Evolutionary conservation across 306 rosid genomes (phyloP).

Genomic region (Prunus kanzakura): DNA sequence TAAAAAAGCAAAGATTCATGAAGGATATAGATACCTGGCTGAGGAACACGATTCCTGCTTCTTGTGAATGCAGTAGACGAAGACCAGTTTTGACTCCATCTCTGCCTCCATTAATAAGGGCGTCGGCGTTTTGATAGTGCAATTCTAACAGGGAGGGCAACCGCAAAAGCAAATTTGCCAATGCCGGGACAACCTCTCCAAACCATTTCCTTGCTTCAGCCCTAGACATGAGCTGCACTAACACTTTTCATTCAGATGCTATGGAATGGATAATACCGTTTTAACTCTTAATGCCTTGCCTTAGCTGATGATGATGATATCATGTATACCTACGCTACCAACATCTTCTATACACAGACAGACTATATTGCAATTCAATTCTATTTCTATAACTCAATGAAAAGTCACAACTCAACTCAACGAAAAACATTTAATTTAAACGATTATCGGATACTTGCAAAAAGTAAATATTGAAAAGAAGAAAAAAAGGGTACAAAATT

Average conservation of each 20-base stretch:
- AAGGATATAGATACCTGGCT: conserved; percentile 54
- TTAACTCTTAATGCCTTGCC: no score
- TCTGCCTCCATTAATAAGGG: conserved; percentile 25
- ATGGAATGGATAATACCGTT: background rate
- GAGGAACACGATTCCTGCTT: conserved; percentile 69
- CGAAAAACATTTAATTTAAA: no score
- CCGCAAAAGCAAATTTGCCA: conserved; percentile 69
- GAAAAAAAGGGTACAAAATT: background rate
- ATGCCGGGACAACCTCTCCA: conserved; percentile 58
- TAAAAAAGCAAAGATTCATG: background rate
- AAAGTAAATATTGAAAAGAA: background rate
- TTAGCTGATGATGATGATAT: no score
- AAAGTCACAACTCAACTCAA: no score
- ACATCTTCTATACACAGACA: no score
- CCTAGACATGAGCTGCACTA: conserved; percentile 55
- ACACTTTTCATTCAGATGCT: background rate
- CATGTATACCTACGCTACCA: no score
- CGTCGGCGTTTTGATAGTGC: conserved; percentile 59
- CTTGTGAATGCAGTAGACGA: conserved; percentile 65
- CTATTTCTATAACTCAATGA: background rate
- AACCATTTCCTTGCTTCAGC: conserved; percentile 69
- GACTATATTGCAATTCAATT: background rate
- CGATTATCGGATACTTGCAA: background rate
- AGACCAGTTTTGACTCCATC: conserved; percentile 51
- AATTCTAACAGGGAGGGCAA: conserved; percentile 71